Base-by-base conservation (phyloP, 108 stramenopile genomes). In the Cyclotella choctawhatcheeana region DNA sequence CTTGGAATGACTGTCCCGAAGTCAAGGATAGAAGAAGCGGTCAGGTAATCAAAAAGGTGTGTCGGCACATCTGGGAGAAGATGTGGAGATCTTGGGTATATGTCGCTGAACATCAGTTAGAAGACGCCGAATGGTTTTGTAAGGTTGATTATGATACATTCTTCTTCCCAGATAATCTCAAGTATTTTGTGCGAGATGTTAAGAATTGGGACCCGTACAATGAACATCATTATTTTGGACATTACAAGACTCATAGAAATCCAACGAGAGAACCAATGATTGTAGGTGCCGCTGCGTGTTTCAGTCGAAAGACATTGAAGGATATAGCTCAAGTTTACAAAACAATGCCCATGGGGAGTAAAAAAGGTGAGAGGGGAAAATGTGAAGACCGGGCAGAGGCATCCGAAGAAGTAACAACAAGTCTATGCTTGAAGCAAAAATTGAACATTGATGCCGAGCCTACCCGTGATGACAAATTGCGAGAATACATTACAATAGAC, bases 61-160 rank as follows among this genome's bases (percentile, higher is more conserved):
- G 80, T 74, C 44, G 80, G 29, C 80, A 81, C 37, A 81, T 81
- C 43, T 81, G 80, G 80, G 80, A 81, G 26, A 81, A 81, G 27
- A 81, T 81, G 79, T 81, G 79, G 65, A 30, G 64, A 35, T 56
- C 77, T n/a, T 82, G 81, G 81, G 61, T 78, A 1, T 78, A 82
- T 32, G 81, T 82, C 0, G 35, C 71, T 12, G 73, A 78, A 27
- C 64, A 82, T 55, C 77, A 82, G 62, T n/a, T 54, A 13, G 51
- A 77, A 26, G 30, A 67, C 31, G 81, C 81, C 2, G 81, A 82
- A 44, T 82, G 81, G 81, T 82, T 82, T 25, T 77, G 76, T 30
- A 82, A 82, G 47, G 76, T 82, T 2, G 81, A 82, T 52, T 78
- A 77, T 24, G 81, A 82, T 45, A 82, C 81, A 4, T 82, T 78